These are phyloP conservation scores for Scedosporium apiospermum DNA, from an alignment of 2,329 filamentous ascomycete species.

Conservation along the genomic window DNA sequence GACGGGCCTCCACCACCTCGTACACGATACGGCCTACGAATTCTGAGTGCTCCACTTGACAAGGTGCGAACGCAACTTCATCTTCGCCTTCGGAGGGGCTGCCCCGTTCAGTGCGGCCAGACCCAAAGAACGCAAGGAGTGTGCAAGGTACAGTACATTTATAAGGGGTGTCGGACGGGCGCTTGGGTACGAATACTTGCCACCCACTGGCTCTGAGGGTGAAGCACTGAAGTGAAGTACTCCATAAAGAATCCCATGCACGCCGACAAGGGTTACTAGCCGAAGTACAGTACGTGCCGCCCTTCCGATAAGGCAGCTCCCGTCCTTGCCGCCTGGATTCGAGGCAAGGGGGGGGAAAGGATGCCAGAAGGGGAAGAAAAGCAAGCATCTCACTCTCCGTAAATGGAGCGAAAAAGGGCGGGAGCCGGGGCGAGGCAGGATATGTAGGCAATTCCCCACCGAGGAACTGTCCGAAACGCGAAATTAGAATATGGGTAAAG, in stretches of 20 bases:
- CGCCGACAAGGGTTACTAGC: neutral
- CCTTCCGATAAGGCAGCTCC: constrained; percentile 1
- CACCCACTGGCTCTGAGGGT: neutral
- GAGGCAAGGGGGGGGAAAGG: neutral
- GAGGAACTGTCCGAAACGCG: too few species aligned
- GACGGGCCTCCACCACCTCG: too few species aligned
- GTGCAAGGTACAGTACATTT: neutral
- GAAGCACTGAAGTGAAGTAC: neutral
- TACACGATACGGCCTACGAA: too few species aligned
- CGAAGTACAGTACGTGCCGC: constrained; percentile 1
- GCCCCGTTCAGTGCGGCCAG: too few species aligned
- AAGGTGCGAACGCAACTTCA: too few species aligned
- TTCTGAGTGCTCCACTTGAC: too few species aligned
- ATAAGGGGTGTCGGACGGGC: neutral
- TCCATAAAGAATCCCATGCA: neutral
- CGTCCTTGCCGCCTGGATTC: constrained; percentile 1
- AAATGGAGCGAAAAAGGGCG: neutral
- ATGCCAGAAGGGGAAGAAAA: neutral
- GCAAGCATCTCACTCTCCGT: neutral
- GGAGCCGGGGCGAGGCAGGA: too few species aligned
- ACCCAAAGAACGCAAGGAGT: too few species aligned
- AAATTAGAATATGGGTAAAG: too few species aligned
- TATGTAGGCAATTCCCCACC: too few species aligned
- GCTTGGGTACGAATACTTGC: neutral
- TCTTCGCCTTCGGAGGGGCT: too few species aligned